Percentiles rank a stretch among this genome's conserved stretches.
These are phyloP conservation scores for Suillus luteus DNA, from an alignment of 768 basidiomycete species.

Conservation along the genomic window DNA sequence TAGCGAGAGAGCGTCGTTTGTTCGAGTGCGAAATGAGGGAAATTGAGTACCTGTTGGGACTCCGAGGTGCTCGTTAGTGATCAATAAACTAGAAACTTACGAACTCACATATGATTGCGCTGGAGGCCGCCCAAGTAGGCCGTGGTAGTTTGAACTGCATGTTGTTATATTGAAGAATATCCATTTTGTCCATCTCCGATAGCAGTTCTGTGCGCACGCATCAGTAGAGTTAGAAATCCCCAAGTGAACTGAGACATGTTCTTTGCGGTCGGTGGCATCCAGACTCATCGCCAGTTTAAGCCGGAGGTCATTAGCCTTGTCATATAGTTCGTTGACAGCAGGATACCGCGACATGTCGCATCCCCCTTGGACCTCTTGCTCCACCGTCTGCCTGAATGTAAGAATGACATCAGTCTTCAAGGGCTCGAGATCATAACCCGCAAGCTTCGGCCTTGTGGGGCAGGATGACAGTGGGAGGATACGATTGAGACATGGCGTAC, in stretches of 20 bases:
- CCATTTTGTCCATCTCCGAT: constrained; percentile 92
- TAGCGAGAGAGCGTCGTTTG: too few relatives aligned
- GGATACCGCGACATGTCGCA: constrained; percentile 80
- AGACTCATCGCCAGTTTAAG: constrained; percentile 83
- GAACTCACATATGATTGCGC: too few relatives aligned
- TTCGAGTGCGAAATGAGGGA: too few relatives aligned
- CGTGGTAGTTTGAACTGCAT: too few relatives aligned
- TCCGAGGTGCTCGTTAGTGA: too few relatives aligned
- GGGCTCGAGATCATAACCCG: constrained; percentile 79
- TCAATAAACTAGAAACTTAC: too few relatives aligned
- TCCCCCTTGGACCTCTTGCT: constrained; percentile 78
- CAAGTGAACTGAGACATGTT: constrained; percentile 53
- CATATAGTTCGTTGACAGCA: constrained; percentile 81
- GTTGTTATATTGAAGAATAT: too few relatives aligned
- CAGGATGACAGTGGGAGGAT: constrained; percentile 43
- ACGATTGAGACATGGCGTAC: constrained; percentile 43
- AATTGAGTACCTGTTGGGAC: too few relatives aligned
- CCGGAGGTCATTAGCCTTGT: constrained; percentile 74
- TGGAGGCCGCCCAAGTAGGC: too few relatives aligned
- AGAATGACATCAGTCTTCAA: constrained; percentile 84
- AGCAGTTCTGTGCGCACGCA: constrained; percentile 62
- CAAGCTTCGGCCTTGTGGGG: constrained; percentile 52
- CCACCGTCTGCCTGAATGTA: constrained; percentile 89
- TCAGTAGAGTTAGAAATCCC: constrained; percentile 1
- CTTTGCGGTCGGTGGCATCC: constrained; percentile 84